Conservation (phyloP, 2,329 filamentous ascomycete genomes). For the Fusarium armeniacum region DNA sequence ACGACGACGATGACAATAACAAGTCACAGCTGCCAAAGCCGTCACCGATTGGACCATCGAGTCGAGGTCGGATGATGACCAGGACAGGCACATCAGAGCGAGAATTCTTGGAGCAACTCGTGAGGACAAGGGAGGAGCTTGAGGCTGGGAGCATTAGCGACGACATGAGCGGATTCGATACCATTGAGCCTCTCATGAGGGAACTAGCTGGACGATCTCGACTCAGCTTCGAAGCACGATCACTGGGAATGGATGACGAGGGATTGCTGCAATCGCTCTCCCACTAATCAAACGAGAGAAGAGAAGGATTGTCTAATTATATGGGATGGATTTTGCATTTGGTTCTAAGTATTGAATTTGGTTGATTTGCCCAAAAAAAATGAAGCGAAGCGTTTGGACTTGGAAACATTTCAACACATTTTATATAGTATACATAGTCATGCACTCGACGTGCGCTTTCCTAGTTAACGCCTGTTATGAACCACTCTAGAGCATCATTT, state of each 20-base stretch:
- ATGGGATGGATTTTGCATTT: constrained; percentile 3
- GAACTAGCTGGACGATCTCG: constrained; percentile 56
- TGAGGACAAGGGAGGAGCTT: constrained; percentile 47
- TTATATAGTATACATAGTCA: constrained; percentile 31
- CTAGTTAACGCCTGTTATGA: constrained; percentile 44
- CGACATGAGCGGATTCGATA: constrained; percentile 56
- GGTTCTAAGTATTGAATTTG: background rate
- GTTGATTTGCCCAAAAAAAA: constrained; percentile 6
- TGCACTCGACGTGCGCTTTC: constrained; percentile 43
- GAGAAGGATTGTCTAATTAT: background rate
- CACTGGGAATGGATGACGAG: constrained; percentile 47
- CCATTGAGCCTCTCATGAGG: constrained; percentile 62
- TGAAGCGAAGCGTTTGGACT: constrained; percentile 39
- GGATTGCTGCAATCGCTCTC: constrained; percentile 37
- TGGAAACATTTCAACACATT: constrained; percentile 6
- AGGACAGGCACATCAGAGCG: constrained; percentile 50
- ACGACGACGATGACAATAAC: constrained; percentile 50
- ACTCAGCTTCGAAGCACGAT: constrained; percentile 47
- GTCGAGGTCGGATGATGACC: constrained; percentile 44
- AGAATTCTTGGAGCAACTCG: constrained; percentile 51
- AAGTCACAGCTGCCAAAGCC: constrained; percentile 24
- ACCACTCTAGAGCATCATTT: constrained; percentile 26
- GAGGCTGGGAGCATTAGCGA: constrained; percentile 48
- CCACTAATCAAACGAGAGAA: background rate
- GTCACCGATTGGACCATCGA: constrained; percentile 27